Evolutionary conservation across 2,329 filamentous ascomycete genomes (phyloP), one percentile per base, ranked within the genome.

Genomic region (Cordyceps javanica): DNA sequence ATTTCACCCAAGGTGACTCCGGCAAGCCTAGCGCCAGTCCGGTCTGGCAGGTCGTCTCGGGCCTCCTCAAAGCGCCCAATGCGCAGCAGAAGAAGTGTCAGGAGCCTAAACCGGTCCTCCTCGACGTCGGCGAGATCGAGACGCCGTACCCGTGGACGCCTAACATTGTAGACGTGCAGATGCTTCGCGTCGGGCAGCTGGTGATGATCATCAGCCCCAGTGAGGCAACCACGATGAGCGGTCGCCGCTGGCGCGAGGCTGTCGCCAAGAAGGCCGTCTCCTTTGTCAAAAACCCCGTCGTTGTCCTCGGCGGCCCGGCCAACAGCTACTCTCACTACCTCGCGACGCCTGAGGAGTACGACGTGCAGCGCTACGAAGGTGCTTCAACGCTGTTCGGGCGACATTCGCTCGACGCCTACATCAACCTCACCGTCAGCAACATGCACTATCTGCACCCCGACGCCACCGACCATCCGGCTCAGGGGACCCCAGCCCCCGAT

Each of bases 161-260:
- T 1, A 97, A 97, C 64, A 85, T 97, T 48, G 91, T 96, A 46
- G 91, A 97, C 68, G 81, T 97, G 10, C 93, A 97, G 68, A 79
- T 88, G 30, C 78, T 97, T 14, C 88, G 93, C 13, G 88, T 93
- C 0, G 93, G 93, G 0, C 89, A 94, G 66, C 74, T 97, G 7
- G 77, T 95, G 58, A 87, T 97, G 61, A 85, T 97, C 61, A 83
- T 96, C 28, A 88, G 88, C 32, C 88, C 92, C 0, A 91, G 91
- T 30, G 93, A 97, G 72, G 91, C 89, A 1, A 94, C 89, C 0
- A 97, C 92, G 5, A 97, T 97, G 93, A 83, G 90, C 2, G 92
- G 92, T 0, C 82, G 92, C 23, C 83, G 93, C 26, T 97, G 93
- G 92, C 89, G 87, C 67, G 79, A 83, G 32, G 86, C 89, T 1